phyloP scores from a whole-genome alignment of 495 filamentous ascomycete species.

The Hypoxylon crocopeplum region DNA sequence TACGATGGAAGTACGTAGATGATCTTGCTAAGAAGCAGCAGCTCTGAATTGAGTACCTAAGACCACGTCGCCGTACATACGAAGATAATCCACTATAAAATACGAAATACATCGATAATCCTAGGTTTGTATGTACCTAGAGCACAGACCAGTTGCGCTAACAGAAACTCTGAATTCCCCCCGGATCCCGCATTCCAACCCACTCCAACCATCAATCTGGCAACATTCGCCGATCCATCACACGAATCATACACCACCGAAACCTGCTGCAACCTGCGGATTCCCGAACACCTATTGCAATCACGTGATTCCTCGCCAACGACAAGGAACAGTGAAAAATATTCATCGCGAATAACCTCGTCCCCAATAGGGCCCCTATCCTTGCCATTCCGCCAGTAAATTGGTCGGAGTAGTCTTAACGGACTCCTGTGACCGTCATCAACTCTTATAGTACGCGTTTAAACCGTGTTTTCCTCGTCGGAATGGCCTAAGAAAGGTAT shows the following conservation, averaged over 20 bases:
- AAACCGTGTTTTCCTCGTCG: conserved; percentile 20
- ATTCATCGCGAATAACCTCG: conserved; percentile 41
- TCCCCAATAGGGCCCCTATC: conserved; percentile 29
- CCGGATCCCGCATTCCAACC: conserved; percentile 20
- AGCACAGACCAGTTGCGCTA: conserved; percentile 14
- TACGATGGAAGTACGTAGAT: too few relatives aligned
- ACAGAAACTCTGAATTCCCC: not conserved
- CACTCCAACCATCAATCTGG: conserved; percentile 39
- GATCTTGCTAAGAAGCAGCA: too few relatives aligned
- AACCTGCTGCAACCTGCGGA: conserved; percentile 23
- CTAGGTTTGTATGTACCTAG: too few relatives aligned
- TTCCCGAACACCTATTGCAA: conserved; percentile 23
- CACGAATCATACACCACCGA: conserved; percentile 33
- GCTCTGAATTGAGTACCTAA: too few relatives aligned
- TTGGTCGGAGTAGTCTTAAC: conserved; percentile 36
- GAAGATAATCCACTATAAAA: too few relatives aligned
- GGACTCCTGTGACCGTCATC: conserved; percentile 14
- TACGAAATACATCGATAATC: too few relatives aligned
- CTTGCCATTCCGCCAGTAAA: conserved; percentile 27
- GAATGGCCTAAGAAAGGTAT: conserved; percentile 14
- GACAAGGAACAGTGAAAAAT: conserved; percentile 42
- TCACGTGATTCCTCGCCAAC: conserved; percentile 49
- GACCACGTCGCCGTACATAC: too few relatives aligned
- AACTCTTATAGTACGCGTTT: conserved; percentile 31
- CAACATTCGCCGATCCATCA: conserved; percentile 37